Evolutionary conservation across 1,139 yeast genomes (phyloP), one percentile per base, ranked within the genome.

Genomic region (Yamadazyma oceani): DNA sequence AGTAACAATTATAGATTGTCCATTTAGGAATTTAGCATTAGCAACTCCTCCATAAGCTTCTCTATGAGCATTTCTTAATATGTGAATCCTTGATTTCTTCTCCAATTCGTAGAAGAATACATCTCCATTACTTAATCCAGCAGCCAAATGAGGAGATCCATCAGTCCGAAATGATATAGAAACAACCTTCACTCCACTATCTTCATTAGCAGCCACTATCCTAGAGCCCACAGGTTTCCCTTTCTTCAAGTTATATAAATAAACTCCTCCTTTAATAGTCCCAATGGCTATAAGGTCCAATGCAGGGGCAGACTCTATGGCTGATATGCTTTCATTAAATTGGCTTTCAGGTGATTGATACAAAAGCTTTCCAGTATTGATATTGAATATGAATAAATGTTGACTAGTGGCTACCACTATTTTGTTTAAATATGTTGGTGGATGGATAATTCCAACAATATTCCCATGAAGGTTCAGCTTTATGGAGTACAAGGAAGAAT

Each of bases 391-490:
- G 35, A 85, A 58, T 32, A 80, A 64, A 3, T 79, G 64, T n/a
- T 70, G 62, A 3, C 92, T 78, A 2, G 92, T 78, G 19, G 81
- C 90, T 25, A 92, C 80, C 2, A 85, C 84, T 26, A 94, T 66
- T 57, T 94, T 94, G 68, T 94, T 94, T 55, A 94, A 65, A 57
- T 92, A 90, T 0, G 99, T 92, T 27, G 97, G 89, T 35, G 95
- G 85, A 60, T 94, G 99, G 9, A 79, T 54, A 19, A 89, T 50
- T 25, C 82, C 82, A 10, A 84, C 82, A 22, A 92, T 73, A 2
- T 69, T 72, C 25, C 96, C 96, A 48, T 82, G 82, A 12, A 82
- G 62, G 22, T 68, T 60, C 2, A 82, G 70, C 40, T 69, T 73
- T 35, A 87, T 63, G 36, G 67, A 60, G 32, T 54, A 55, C 38